phyloP scores from a whole-genome alignment of 2,329 filamentous ascomycete genomes.

The Nemania sp. region DNA sequence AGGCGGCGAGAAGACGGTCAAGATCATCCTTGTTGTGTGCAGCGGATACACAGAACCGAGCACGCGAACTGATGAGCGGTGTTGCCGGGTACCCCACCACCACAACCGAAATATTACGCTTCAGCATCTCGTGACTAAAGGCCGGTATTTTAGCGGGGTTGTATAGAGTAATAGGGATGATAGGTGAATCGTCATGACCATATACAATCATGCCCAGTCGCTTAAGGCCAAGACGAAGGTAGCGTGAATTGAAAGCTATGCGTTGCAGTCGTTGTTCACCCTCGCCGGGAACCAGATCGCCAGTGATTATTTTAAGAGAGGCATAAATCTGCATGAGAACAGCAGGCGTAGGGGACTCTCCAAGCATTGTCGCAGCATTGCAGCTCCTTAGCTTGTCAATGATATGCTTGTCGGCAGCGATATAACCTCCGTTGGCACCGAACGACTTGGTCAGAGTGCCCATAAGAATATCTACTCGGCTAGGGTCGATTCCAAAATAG shows the following conservation, averaged over 20 bases:
- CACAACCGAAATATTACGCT: constrained; percentile 96
- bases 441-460: constrained; percentile 98
- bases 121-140: constrained; percentile 98
- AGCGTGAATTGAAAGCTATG: constrained; percentile 97
- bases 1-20: constrained; percentile 87
- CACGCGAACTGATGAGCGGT: constrained; percentile 92
- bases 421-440: constrained; percentile 95
- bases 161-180: constrained; percentile 94
- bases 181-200: constrained; percentile 97
- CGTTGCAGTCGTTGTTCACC: constrained; percentile 95
- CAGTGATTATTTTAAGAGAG: constrained; percentile 87
- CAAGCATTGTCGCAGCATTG: constrained; percentile 88
- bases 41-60: constrained; percentile 93
- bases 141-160: constrained; percentile 99
- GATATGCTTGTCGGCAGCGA: constrained; percentile 88
- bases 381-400: constrained; percentile 90
- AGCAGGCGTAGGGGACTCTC: constrained; percentile 87
- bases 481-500: constrained; percentile 91
- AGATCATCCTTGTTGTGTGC: constrained; percentile 99
- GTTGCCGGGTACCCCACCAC: constrained; percentile 98
- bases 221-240: constrained; percentile 97
- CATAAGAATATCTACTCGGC: constrained; percentile 95
- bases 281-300: constrained; percentile 88
- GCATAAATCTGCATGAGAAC: constrained; percentile 92
- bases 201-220: constrained; percentile 96